A percentile compares a stretch with the other conserved stretches of the same genome.
These are phyloP conservation scores for Bipolaris zeicola DNA, from an alignment of 2,329 filamentous ascomycete genomes.

Conservation along the genomic window DNA sequence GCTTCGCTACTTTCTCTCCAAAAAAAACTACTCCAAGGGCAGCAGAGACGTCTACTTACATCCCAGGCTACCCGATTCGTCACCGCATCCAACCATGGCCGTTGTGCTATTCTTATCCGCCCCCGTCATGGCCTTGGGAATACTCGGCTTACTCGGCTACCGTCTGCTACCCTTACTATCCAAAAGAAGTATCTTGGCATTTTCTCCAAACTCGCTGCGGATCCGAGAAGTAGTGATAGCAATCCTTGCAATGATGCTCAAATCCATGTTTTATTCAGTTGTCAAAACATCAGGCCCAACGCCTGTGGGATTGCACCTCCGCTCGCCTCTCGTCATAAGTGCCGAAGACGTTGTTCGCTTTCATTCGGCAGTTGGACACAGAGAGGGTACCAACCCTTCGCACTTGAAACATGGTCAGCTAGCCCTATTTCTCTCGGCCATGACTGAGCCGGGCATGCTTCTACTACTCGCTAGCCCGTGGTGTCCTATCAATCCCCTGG, in stretches of 20 bases:
- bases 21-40: no score
- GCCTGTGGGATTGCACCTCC: neutral
- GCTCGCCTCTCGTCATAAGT: slow-evolving; percentile 5
- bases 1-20: no score
- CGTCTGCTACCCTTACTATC: slow-evolving; percentile 10
- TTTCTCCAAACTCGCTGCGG: slow-evolving; percentile 12
- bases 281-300: neutral
- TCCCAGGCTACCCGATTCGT: neutral
- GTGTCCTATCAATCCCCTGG: slow-evolving; percentile 12
- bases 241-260: slow-evolving; percentile 5
- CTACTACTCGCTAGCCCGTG: slow-evolving; percentile 9
- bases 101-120: neutral
- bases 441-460: slow-evolving; percentile 15
- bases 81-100: neutral
- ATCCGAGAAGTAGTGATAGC: slow-evolving; percentile 8
- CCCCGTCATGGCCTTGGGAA: neutral
- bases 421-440: slow-evolving; percentile 7
- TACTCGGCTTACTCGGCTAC: slow-evolving; percentile 8
- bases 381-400: neutral
- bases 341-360: slow-evolving; percentile 7
- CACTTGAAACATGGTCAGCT: slow-evolving; percentile 1
- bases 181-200: slow-evolving; percentile 1
- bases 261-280: neutral
- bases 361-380: neutral
- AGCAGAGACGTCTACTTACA: no score